Conservation (phyloP, 164 flowering plant species). For the Chimonanthus salicifolius region DNA sequence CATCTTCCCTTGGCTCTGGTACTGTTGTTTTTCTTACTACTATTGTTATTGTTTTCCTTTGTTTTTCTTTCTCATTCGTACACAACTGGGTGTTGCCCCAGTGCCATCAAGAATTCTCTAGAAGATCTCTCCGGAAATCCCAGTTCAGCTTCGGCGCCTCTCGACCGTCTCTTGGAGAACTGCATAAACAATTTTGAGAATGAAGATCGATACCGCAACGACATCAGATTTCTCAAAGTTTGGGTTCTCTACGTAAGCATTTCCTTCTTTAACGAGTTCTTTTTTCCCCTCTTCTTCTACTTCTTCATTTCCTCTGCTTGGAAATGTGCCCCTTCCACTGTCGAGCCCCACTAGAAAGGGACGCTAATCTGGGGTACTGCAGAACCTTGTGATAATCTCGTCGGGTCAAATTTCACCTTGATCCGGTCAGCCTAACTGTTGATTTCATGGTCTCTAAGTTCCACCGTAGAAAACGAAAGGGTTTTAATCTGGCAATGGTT, state of each 20-base stretch:
- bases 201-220: constrained; percentile 50
- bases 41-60: background rate
- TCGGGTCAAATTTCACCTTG: background rate
- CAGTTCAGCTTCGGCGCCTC: constrained; percentile 14
- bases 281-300: too few species aligned
- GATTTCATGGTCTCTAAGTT: background rate
- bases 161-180: constrained; percentile 36
- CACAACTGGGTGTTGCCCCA: background rate
- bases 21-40: background rate
- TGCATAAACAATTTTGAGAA: constrained; percentile 54
- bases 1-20: constrained; percentile 9
- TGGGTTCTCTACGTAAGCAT: constrained; percentile 69
- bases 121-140: constrained; percentile 22
- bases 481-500: background rate
- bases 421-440: background rate
- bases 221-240: constrained; percentile 74
- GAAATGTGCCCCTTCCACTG: background rate
- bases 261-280: background rate
- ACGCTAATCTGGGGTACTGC: background rate
- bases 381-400: background rate
- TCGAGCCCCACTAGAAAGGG: background rate
- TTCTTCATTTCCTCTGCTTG: background rate
- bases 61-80: background rate
- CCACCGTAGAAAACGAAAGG: background rate
- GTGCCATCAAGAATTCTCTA: constrained; percentile 45